A percentile compares a stretch with the other conserved stretches of the same genome.
phyloP scores from a whole-genome alignment of 73 alveolate genomes.

The Paramecium sexaurelia region DNA sequence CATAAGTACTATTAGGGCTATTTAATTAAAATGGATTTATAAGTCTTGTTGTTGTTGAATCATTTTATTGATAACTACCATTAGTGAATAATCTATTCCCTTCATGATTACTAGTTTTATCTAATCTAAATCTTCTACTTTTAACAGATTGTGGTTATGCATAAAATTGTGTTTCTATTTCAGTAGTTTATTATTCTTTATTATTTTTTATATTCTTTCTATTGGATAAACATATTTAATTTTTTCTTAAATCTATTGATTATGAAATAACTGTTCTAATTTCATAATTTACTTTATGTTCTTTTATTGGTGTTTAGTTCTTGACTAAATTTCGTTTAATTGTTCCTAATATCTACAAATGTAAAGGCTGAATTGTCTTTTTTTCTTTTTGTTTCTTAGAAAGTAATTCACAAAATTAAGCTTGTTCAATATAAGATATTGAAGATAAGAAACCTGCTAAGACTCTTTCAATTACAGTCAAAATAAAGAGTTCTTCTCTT shows the following conservation, averaged over 20 bases:
- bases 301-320: neutral
- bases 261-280: neutral
- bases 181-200: neutral
- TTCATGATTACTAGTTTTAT: neutral
- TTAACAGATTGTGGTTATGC: neutral
- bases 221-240: neutral
- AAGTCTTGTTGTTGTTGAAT: neutral
- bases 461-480: slow-evolving; percentile 21
- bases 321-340: neutral
- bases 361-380: neutral
- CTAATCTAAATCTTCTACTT: neutral
- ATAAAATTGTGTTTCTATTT: neutral
- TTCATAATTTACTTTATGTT: neutral
- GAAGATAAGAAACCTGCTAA: neutral
- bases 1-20: neutral
- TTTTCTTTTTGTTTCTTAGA: neutral
- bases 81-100: neutral
- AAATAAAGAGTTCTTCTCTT: slow-evolving; percentile 37
- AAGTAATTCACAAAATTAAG: slow-evolving; percentile 4
- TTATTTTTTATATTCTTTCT: neutral
- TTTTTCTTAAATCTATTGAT: neutral
- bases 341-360: neutral
- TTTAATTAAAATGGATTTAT: neutral
- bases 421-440: slow-evolving; percentile 15
- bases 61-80: neutral